Percentiles rank a stretch among this genome's conserved stretches.
Evolutionary conservation across 2,329 filamentous ascomycete species (phyloP).

Genomic region (Diaporthe aspalathi): DNA sequence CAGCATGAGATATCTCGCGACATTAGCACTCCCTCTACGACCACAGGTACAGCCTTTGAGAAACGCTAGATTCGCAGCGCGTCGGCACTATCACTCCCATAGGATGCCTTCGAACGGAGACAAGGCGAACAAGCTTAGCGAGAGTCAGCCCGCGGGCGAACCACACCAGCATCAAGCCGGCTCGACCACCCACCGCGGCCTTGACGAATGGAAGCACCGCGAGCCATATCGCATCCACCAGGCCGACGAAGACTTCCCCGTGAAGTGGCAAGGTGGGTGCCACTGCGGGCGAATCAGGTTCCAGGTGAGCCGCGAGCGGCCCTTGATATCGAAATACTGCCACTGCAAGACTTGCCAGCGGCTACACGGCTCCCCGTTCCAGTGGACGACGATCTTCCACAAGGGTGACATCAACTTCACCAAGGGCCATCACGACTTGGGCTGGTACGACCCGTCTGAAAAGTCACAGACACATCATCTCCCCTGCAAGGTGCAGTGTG

Average conservation of each 20-base stretch:
- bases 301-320: constrained; percentile 74
- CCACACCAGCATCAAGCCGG: constrained; percentile 45
- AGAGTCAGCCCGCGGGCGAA: constrained; percentile 36
- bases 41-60: neutral
- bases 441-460: constrained; percentile 76
- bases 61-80: neutral
- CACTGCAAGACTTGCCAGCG: constrained; percentile 86
- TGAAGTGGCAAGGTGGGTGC: constrained; percentile 59
- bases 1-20: constrained; percentile 31
- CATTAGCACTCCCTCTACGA: neutral
- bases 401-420: constrained; percentile 80
- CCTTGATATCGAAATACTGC: constrained; percentile 82
- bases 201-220: constrained; percentile 46
- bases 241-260: constrained; percentile 44
- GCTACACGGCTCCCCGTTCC: constrained; percentile 85
- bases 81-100: neutral
- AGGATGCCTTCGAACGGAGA: neutral
- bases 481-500: constrained; percentile 85
- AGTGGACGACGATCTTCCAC: constrained; percentile 90
- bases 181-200: constrained; percentile 41
- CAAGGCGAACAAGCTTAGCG: constrained; percentile 29
- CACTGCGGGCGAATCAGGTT: constrained; percentile 83
- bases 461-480: constrained; percentile 74
- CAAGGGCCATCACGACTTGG: constrained; percentile 70
- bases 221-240: constrained; percentile 45